Conservation (phyloP, 2,329 filamentous ascomycete species). For the Penicillium sp. region DNA sequence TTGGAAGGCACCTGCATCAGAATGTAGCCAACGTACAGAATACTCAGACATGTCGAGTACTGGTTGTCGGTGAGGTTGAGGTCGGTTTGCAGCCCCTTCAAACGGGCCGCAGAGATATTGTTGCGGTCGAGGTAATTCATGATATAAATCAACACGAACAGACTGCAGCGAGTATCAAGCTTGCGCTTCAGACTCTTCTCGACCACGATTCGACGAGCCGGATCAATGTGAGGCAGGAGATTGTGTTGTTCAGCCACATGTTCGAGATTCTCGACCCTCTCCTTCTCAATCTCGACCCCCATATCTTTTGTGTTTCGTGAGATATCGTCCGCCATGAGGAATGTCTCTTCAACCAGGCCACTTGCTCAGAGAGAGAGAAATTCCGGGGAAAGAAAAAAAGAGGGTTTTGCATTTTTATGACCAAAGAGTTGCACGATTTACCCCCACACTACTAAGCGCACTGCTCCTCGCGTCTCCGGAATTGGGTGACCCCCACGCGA, state of each 20-base stretch:
- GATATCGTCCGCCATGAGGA: slow-evolving; percentile 20
- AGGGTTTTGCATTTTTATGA: slow-evolving; percentile 1
- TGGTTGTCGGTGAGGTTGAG: slow-evolving; percentile 35
- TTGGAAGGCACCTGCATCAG: slow-evolving; percentile 49
- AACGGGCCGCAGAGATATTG: slow-evolving; percentile 41
- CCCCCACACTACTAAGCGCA: slow-evolving; percentile 3
- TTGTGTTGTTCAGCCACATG: slow-evolving; percentile 15
- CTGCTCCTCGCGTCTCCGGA: slow-evolving; percentile 3
- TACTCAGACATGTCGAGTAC: slow-evolving; percentile 43
- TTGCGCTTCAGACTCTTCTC: slow-evolving; percentile 29
- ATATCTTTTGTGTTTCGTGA: slow-evolving; percentile 15
- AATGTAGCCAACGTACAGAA: slow-evolving; percentile 49
- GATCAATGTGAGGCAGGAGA: slow-evolving; percentile 18
- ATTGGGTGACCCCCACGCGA: slow-evolving; percentile 15
- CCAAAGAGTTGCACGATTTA: not conserved
- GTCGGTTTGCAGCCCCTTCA: slow-evolving; percentile 40
- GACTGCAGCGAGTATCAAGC: slow-evolving; percentile 27
- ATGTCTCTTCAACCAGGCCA: slow-evolving; percentile 2
- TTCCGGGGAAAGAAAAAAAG: not conserved
- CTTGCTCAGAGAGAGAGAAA: slow-evolving; percentile 7
- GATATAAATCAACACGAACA: slow-evolving; percentile 28
- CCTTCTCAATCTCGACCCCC: slow-evolving; percentile 19
- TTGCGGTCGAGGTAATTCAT: slow-evolving; percentile 43
- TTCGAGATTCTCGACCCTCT: slow-evolving; percentile 19
- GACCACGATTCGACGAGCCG: slow-evolving; percentile 20